Evolutionary conservation across 768 basidiomycete species (phyloP).

Genomic region (Mycena maculata): DNA sequence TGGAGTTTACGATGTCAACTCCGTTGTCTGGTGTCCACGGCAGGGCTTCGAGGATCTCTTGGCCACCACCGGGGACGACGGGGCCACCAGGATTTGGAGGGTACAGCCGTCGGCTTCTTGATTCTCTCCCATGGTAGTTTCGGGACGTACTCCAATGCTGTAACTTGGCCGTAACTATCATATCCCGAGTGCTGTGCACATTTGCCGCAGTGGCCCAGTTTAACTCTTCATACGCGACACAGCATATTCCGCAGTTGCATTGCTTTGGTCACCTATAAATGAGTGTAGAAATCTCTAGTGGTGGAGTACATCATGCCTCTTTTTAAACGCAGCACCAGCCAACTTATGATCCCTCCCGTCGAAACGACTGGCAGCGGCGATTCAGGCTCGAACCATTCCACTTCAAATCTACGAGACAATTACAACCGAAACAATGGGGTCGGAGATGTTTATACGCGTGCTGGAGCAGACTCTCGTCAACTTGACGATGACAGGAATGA

Average conservation of each 20-base stretch:
- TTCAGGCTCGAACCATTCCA: constrained; percentile 29
- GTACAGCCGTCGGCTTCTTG: constrained; percentile 34
- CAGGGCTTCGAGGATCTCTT: constrained; percentile 72
- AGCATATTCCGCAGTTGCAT: neutral
- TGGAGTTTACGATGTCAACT: constrained; percentile 87
- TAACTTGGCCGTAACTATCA: too few relatives aligned
- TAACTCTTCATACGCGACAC: too few relatives aligned
- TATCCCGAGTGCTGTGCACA: neutral
- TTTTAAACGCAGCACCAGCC: constrained; percentile 24
- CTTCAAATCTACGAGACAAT: constrained; percentile 36
- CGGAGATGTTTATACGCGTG: constrained; percentile 58
- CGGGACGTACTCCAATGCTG: too few relatives aligned
- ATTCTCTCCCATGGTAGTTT: too few relatives aligned
- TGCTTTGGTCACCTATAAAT: neutral
- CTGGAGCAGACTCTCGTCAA: constrained; percentile 43
- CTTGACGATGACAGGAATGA: constrained; percentile 61
- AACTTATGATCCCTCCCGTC: constrained; percentile 57
- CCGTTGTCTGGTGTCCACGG: constrained; percentile 85
- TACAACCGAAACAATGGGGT: constrained; percentile 49
- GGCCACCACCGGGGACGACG: constrained; percentile 91
- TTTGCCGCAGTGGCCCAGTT: neutral
- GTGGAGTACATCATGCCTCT: constrained; percentile 18
- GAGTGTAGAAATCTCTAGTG: neutral
- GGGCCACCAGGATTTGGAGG: constrained; percentile 83
- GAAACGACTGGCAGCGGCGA: constrained; percentile 17